A percentile compares a stretch with the other conserved stretches of the same genome.
These are phyloP conservation scores for Diospyros kaki DNA, from an alignment of 148 eudicot genomes.

Conservation along the genomic window DNA sequence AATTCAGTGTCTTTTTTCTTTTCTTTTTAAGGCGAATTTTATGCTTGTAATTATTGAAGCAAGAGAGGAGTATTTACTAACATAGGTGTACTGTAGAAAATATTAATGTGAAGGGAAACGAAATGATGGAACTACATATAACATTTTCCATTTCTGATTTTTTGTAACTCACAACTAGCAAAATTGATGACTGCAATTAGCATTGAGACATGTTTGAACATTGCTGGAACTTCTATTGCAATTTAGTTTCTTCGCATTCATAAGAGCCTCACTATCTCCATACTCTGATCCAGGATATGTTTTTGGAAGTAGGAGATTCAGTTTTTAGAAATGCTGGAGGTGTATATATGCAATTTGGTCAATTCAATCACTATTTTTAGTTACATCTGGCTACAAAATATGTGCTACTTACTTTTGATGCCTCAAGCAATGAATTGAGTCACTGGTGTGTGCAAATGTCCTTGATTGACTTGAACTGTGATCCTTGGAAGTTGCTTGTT, in stretches of 20 bases:
- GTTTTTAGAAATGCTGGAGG: neutral
- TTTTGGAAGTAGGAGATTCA: neutral
- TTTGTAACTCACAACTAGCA: no score
- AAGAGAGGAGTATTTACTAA: no score
- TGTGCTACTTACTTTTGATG: neutral
- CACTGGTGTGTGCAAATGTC: no score
- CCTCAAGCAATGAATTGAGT: no score
- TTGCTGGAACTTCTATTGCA: neutral
- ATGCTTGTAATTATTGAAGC: no score
- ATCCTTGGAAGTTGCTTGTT: neutral
- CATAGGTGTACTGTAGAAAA: no score
- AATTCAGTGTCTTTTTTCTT: neutral
- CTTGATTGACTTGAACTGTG: no score
- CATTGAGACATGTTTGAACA: neutral
- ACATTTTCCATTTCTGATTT: no score
- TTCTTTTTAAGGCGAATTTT: neutral
- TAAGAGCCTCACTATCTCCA: neutral
- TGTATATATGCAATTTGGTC: neutral
- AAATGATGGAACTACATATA: no score
- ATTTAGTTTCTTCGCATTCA: neutral
- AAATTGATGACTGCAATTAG: no score
- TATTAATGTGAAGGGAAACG: no score
- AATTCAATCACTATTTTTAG: neutral
- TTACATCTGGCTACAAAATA: neutral
- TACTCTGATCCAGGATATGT: neutral